These are phyloP conservation scores for Aureobasidium musti DNA, from an alignment of 2,329 filamentous ascomycete species.

Conservation along the genomic window DNA sequence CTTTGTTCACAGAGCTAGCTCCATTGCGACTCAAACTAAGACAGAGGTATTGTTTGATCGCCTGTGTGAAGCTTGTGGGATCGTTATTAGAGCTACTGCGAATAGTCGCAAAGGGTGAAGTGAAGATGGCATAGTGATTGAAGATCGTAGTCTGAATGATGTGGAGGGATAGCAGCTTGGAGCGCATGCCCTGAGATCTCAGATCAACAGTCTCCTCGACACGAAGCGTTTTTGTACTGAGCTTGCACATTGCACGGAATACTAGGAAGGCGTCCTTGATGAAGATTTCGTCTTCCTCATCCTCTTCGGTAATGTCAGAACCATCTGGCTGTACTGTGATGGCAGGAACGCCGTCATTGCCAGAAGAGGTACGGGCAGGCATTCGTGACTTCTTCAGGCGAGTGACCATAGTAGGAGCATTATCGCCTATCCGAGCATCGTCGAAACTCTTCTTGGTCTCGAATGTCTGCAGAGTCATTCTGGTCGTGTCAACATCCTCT, in stretches of 20 bases:
- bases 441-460: conserved; percentile 68
- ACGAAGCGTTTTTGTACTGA: conserved; percentile 87
- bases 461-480: conserved; percentile 68
- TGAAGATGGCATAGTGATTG: conserved; percentile 89
- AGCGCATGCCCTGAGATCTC: conserved; percentile 93
- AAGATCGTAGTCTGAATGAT: conserved; percentile 93
- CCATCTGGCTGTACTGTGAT: conserved; percentile 41
- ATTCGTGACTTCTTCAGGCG: conserved; percentile 55
- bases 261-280: conserved; percentile 96
- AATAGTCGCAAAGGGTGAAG: conserved; percentile 88
- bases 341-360: conserved; percentile 41
- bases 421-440: conserved; percentile 65
- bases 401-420: conserved; percentile 67
- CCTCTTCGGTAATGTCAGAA: conserved; percentile 61
- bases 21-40: conserved; percentile 93
- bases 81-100: conserved; percentile 86
- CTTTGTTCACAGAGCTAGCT: conserved; percentile 83
- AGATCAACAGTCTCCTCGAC: conserved; percentile 91
- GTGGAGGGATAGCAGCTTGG: conserved; percentile 91
- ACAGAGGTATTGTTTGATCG: conserved; percentile 95
- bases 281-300: conserved; percentile 90
- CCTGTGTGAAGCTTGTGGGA: conserved; percentile 86
- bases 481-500: conserved; percentile 54
- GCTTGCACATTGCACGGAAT: conserved; percentile 95
- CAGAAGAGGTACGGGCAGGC: conserved; percentile 48